These are phyloP conservation scores for Cerioporus squamosus DNA, from an alignment of 1,284 basidiomycete genomes.

Conservation along the genomic window DNA sequence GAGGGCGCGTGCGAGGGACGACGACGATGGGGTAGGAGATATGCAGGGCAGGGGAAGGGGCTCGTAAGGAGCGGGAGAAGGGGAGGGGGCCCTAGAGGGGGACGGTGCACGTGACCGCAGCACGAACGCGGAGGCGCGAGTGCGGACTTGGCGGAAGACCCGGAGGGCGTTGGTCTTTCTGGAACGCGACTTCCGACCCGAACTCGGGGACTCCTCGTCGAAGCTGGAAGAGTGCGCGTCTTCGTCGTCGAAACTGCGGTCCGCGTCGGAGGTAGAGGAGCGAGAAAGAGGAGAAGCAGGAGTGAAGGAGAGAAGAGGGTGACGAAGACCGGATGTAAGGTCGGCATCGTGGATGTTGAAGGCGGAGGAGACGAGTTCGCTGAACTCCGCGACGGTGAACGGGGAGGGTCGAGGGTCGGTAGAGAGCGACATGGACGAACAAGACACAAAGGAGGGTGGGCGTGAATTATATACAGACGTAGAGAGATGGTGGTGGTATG, in stretches of 20 bases:
- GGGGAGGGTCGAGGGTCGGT: constrained; percentile 15
- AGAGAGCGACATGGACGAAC: constrained; percentile 20
- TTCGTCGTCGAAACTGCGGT: constrained; percentile 17
- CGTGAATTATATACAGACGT: constrained; percentile 16
- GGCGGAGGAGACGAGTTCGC: constrained; percentile 27
- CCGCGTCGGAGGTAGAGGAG: not conserved
- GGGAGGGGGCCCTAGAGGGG: constrained; percentile 14
- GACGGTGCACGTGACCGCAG: constrained; percentile 26
- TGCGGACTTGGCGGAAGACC: constrained; percentile 31
- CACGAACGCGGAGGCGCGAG: constrained; percentile 33
- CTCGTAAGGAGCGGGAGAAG: constrained; percentile 17
- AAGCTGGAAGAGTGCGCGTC: constrained; percentile 10
- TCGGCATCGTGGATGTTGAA: constrained; percentile 24
- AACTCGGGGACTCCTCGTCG: constrained; percentile 10
- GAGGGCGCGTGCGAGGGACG: constrained; percentile 20
- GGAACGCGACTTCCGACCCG: constrained; percentile 19
- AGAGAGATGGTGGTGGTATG: constrained; percentile 24
- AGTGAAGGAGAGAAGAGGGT: constrained; percentile 19
- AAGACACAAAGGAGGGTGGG: constrained; percentile 16
- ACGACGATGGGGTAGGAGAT: constrained; percentile 24
- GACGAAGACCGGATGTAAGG: constrained; percentile 4
- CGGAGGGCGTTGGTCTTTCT: constrained; percentile 26
- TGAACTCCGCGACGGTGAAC: constrained; percentile 31
- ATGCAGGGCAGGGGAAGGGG: constrained; percentile 24
- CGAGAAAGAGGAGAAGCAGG: constrained; percentile 17